These are phyloP conservation scores for Erucastrum elatum DNA, from an alignment of 345 rosid genomes.

Conservation along the genomic window DNA sequence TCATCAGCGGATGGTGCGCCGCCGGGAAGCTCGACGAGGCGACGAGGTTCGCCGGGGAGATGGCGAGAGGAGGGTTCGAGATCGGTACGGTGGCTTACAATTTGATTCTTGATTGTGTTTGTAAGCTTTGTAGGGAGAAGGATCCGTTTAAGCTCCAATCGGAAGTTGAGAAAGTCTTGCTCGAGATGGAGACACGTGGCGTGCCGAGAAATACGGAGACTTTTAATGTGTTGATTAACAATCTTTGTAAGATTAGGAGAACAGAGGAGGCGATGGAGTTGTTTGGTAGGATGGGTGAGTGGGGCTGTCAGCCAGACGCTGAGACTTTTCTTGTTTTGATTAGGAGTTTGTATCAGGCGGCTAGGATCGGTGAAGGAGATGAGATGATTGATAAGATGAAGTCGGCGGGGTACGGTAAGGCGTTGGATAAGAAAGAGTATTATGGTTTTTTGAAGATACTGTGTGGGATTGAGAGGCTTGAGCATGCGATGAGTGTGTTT, in stretches of 20 bases:
- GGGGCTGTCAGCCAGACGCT: conserved; percentile 75
- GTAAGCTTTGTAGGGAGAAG: conserved; percentile 81
- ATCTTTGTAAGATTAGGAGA: conserved; percentile 79
- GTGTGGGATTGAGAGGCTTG: conserved; percentile 95
- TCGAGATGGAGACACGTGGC: conserved; percentile 84
- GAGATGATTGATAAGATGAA: conserved; percentile 93
- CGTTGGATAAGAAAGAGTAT: conserved; percentile 62
- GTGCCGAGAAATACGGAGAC: conserved; percentile 86
- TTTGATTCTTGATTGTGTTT: conserved; percentile 79
- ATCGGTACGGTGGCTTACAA: conserved; percentile 66
- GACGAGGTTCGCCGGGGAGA: conserved; percentile 79
- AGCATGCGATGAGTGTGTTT: conserved; percentile 83
- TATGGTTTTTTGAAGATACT: conserved; percentile 73
- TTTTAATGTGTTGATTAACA: conserved; percentile 71
- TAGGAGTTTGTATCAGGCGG: conserved; percentile 85
- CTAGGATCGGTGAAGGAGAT: conserved; percentile 87
- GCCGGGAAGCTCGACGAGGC: conserved; percentile 91
- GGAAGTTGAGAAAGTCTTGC: conserved; percentile 74
- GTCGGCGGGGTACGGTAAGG: conserved; percentile 60
- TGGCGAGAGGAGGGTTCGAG: conserved; percentile 96
- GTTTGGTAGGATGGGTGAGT: conserved; percentile 78
- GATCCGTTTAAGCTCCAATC: conserved; percentile 68
- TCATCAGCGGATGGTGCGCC: conserved; percentile 89
- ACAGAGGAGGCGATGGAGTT: conserved; percentile 77
- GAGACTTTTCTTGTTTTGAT: conserved; percentile 65